A percentile compares a stretch with the other conserved stretches of the same genome.
These are phyloP conservation scores for Capronia americana DNA, from an alignment of 2,329 filamentous ascomycete genomes.

Conservation along the genomic window DNA sequence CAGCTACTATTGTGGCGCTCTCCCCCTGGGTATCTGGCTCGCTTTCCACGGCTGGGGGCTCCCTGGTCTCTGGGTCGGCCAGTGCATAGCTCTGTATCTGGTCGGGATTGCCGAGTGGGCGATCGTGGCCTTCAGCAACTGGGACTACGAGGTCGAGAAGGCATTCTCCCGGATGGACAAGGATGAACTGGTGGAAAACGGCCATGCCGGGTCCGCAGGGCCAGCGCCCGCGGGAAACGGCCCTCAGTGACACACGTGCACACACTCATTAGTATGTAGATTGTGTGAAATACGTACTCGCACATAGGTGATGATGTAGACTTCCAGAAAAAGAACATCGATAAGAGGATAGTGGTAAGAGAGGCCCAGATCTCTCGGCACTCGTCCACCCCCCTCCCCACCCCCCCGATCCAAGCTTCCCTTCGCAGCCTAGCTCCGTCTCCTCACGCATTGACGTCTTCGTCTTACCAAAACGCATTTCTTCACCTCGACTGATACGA, in stretches of 20 bases:
- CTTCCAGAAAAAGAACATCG: background rate
- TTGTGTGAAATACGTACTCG: no score
- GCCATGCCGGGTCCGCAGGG: constrained; percentile 25
- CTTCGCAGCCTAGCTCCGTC: constrained; percentile 4
- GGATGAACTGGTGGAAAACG: constrained; percentile 41
- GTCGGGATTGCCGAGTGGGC: constrained; percentile 80
- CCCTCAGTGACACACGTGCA: constrained; percentile 25
- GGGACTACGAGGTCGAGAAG: constrained; percentile 73
- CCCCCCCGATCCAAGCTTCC: constrained; percentile 18
- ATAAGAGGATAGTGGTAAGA: background rate
- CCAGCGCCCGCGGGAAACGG: constrained; percentile 32
- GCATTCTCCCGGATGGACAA: constrained; percentile 74
- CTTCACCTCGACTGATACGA: constrained; percentile 3
- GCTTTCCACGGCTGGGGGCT: constrained; percentile 88
- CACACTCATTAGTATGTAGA: background rate
- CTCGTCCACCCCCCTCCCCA: no score
- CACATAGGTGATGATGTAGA: no score
- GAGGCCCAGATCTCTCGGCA: background rate
- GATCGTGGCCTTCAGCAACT: constrained; percentile 78
- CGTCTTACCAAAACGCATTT: constrained; percentile 12
- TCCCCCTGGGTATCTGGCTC: constrained; percentile 82
- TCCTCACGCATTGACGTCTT: background rate
- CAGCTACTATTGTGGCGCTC: constrained; percentile 81
- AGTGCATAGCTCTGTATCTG: constrained; percentile 79
- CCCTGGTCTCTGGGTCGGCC: constrained; percentile 79